phyloP scores from a whole-genome alignment of 495 filamentous ascomycete genomes.

The Emericellopsis terricola region DNA sequence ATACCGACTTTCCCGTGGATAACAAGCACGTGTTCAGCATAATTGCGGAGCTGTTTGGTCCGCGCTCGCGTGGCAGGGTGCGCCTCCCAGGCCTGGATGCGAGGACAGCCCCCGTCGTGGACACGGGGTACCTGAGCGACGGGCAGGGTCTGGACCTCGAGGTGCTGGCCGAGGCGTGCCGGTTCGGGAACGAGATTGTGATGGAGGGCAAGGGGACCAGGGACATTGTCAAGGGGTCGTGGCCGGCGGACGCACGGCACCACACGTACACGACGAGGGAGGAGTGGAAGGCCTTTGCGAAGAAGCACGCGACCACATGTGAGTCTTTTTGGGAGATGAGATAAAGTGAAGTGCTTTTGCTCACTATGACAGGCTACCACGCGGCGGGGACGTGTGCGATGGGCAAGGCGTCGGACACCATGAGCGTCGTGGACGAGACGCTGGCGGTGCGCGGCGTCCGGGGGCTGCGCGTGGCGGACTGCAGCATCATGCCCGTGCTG shows the following conservation, averaged over 20 bases:
- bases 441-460: conserved; percentile 27
- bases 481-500: conserved; percentile 30
- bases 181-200: conserved; percentile 36
- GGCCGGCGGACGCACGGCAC: not conserved
- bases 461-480: conserved; percentile 26
- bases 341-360: not conserved
- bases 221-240: conserved; percentile 24
- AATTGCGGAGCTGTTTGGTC: not conserved
- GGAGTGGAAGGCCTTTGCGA: conserved; percentile 24
- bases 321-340: not conserved
- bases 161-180: conserved; percentile 36
- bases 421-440: conserved; percentile 25
- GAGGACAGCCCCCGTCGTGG: conserved; percentile 17
- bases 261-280: conserved; percentile 21
- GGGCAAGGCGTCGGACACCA: conserved; percentile 24
- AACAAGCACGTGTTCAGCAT: not conserved
- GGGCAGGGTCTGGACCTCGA: conserved; percentile 38
- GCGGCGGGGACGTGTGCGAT: conserved; percentile 33
- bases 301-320: conserved; percentile 10
- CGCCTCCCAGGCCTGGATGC: not conserved
- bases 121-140: conserved; percentile 27
- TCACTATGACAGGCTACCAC: conserved; percentile 25
- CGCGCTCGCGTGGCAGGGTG: not conserved
- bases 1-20: not conserved
- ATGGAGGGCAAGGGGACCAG: conserved; percentile 30